Percentiles rank a stretch among this genome's conserved stretches.
Conservation (phyloP, 2,329 filamentous ascomycete genomes). For the Epichloe typhina region DNA sequence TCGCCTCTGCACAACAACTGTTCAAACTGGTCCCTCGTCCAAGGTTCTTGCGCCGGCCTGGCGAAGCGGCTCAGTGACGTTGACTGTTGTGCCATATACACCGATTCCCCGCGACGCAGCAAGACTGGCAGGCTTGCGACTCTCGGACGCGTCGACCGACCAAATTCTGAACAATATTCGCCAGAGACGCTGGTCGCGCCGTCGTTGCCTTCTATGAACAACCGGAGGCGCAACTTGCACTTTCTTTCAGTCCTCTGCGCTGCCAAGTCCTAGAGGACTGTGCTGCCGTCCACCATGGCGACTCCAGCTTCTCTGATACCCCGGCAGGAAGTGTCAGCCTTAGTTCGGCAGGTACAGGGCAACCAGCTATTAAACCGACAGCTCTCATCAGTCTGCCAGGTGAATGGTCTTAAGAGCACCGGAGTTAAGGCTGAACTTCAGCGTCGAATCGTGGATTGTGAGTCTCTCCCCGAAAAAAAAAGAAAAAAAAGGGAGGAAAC, state of each 20-base stretch:
- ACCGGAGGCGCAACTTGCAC: not conserved
- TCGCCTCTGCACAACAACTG: not conserved
- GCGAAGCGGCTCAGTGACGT: constrained; percentile 1
- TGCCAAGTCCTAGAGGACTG: not conserved
- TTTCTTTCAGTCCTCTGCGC: not conserved
- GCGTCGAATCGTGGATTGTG: constrained; percentile 63
- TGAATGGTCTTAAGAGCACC: constrained; percentile 61
- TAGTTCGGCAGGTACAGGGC: constrained; percentile 31
- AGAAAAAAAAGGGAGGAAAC: not conserved
- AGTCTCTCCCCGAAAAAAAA: constrained; percentile 23
- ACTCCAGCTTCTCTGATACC: constrained; percentile 17
- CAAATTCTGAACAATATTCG: not conserved
- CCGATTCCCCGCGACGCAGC: not conserved
- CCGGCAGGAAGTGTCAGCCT: constrained; percentile 29
- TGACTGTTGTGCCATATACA: too few relatives aligned
- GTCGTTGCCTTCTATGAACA: constrained; percentile 5
- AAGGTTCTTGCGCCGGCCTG: not conserved
- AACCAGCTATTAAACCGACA: constrained; percentile 43
- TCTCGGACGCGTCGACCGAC: not conserved
- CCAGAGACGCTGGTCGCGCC: not conserved
- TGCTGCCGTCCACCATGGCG: constrained; percentile 10
- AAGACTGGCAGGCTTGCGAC: not conserved
- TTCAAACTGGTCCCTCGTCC: not conserved
- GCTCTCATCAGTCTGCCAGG: constrained; percentile 62
- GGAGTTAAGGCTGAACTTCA: constrained; percentile 81